Conservation (phyloP, 352 stramenopile genomes). For the Pythium brassicae region DNA sequence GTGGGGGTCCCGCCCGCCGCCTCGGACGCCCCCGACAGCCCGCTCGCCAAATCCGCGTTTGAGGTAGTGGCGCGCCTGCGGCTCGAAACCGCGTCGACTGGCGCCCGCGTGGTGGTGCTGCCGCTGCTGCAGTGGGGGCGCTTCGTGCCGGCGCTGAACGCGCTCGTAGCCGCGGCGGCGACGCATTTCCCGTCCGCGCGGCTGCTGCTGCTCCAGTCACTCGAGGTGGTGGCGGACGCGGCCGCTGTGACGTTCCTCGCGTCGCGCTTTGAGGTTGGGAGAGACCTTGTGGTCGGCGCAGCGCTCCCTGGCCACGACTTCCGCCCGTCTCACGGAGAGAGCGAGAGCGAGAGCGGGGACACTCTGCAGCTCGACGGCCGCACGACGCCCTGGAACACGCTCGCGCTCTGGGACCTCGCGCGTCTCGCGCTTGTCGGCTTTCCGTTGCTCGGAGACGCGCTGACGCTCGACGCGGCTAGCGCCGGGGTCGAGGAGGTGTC, state of each 20-base stretch:
- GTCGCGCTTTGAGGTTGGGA: conserved; percentile 56
- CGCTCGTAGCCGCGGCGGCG: conserved; percentile 74
- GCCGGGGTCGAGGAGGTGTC: conserved; percentile 93
- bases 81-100: conserved; percentile 8
- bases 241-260: conserved; percentile 53
- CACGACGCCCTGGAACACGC: conserved; percentile 95
- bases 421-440: conserved; percentile 91
- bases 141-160: conserved; percentile 95
- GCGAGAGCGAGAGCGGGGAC: conserved; percentile 13
- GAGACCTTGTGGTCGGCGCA: conserved; percentile 89
- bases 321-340: conserved; percentile 8
- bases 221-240: conserved; percentile 80
- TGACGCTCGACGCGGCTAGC: conserved; percentile 38
- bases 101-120: conserved; percentile 58
- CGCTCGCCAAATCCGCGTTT: conserved; percentile 36
- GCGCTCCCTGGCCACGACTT: conserved; percentile 82
- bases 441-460: conserved; percentile 82
- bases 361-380: conserved; percentile 72
- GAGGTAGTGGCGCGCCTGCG: conserved; percentile 38
- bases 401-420: conserved; percentile 91
- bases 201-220: conserved; percentile 87
- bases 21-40: not conserved
- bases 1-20: conserved; percentile 33
- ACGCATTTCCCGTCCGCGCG: conserved; percentile 42
- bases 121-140: conserved; percentile 92